Percentiles rank a stretch among this genome's conserved stretches.
Evolutionary conservation across 164 flowering plant species (phyloP).

Genomic region (Magnolia officinalis): DNA sequence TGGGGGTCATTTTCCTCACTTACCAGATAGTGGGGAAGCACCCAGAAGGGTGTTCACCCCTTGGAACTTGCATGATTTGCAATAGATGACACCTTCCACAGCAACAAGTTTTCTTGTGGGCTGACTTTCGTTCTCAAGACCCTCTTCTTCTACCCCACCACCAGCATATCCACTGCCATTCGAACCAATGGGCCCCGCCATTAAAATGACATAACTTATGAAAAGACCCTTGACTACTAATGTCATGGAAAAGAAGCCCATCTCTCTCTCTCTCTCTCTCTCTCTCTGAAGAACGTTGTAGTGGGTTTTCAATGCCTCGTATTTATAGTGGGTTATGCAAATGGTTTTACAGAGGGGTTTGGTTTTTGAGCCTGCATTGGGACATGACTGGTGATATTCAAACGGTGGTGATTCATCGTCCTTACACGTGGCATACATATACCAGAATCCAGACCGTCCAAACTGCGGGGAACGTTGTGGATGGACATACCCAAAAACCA

Average conservation of each 20-base stretch:
- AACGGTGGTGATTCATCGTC: too few relatives aligned
- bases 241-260: not conserved
- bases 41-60: conserved; percentile 12
- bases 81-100: conserved; percentile 14
- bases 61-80: conserved; percentile 13
- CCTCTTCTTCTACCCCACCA: not conserved
- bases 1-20: not conserved
- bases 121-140: not conserved
- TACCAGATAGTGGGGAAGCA: conserved; percentile 10
- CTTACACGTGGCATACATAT: too few relatives aligned
- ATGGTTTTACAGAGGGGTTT: too few relatives aligned
- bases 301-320: too few relatives aligned
- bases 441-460: too few relatives aligned
- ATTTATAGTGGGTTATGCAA: too few relatives aligned
- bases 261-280: not conserved
- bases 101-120: not conserved
- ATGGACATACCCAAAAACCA: too few relatives aligned
- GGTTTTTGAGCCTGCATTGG: too few relatives aligned
- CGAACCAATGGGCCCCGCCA: too few relatives aligned
- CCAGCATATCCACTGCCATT: not conserved
- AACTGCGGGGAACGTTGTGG: too few relatives aligned
- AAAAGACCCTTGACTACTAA: not conserved
- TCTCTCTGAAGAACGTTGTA: not conserved
- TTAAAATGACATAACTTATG: too few relatives aligned
- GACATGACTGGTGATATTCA: too few relatives aligned